Conservation (phyloP, 805 yeast genomes). For the Clavispora santaluciae region DNA sequence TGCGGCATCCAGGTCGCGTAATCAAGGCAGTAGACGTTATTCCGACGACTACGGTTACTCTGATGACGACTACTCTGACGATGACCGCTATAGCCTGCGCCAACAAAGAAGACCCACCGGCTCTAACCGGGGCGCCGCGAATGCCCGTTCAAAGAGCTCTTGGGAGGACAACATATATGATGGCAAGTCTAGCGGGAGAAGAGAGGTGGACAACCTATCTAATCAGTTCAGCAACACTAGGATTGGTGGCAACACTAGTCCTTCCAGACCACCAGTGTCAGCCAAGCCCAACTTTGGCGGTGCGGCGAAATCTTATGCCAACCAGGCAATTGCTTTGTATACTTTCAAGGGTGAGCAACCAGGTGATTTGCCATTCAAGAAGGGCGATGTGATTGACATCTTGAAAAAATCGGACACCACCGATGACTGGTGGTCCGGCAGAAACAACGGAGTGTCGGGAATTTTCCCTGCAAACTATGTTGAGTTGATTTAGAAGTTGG, state of each 20-base stretch:
- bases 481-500: conserved; percentile 49
- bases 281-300: conserved; percentile 40
- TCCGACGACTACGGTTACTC: conserved; percentile 31
- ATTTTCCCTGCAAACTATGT: conserved; percentile 98
- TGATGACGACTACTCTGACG: conserved; percentile 35
- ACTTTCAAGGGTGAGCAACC: conserved; percentile 86
- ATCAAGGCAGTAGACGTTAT: conserved; percentile 19
- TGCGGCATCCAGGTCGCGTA: neutral
- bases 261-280: conserved; percentile 33
- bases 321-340: conserved; percentile 86
- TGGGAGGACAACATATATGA: conserved; percentile 93
- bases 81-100: conserved; percentile 22
- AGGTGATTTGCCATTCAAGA: conserved; percentile 90
- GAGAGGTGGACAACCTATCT: conserved; percentile 32
- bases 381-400: conserved; percentile 90
- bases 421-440: conserved; percentile 99
- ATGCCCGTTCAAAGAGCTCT: conserved; percentile 31
- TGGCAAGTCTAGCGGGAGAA: conserved; percentile 25
- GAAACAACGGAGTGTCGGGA: conserved; percentile 76
- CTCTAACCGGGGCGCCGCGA: conserved; percentile 16
- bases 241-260: conserved; percentile 24
- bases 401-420: conserved; percentile 79
- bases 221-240: conserved; percentile 31
- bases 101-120: conserved; percentile 35
- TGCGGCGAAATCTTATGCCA: conserved; percentile 38